A percentile compares a stretch with the other conserved stretches of the same genome.
Evolutionary conservation across 1,139 yeast species (phyloP).

Genomic region (Diutina mesorugosa): DNA sequence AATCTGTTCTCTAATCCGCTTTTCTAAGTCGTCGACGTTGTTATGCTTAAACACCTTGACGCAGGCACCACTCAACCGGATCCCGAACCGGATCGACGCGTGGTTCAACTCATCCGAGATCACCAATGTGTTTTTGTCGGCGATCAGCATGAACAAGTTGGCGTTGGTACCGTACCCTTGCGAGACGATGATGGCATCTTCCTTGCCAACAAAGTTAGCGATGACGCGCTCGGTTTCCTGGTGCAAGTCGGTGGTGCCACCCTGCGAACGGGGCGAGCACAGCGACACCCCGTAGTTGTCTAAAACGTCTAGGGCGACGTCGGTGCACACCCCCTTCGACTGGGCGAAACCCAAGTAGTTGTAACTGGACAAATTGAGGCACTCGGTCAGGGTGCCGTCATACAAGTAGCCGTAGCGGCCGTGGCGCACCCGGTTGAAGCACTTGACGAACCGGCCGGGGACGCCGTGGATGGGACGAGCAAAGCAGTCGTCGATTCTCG

Average conservation of each 20-base stretch:
- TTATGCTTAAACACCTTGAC: conserved; percentile 90
- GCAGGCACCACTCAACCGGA: conserved; percentile 84
- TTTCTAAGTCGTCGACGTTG: conserved; percentile 74
- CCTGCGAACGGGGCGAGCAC: conserved; percentile 62
- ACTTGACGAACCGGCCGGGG: conserved; percentile 82
- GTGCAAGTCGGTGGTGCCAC: conserved; percentile 75
- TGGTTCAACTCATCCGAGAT: conserved; percentile 92
- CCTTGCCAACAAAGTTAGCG: conserved; percentile 85
- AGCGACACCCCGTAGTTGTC: conserved; percentile 62
- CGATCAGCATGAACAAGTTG: conserved; percentile 70
- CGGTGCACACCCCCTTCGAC: conserved; percentile 85
- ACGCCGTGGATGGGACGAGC: conserved; percentile 94
- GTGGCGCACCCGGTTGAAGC: conserved; percentile 58
- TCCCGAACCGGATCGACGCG: conserved; percentile 91
- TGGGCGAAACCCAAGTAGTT: conserved; percentile 96
- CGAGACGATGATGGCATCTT: conserved; percentile 72
- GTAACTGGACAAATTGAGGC: conserved; percentile 81
- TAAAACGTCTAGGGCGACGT: conserved; percentile 51
- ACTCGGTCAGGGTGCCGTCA: conserved; percentile 63
- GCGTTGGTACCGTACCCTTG: conserved; percentile 98
- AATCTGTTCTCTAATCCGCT: conserved; percentile 71
- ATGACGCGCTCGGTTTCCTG: conserved; percentile 59
- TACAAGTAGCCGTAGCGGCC: conserved; percentile 45
- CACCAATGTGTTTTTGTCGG: conserved; percentile 79
- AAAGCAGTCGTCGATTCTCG: conserved; percentile 87